These are phyloP conservation scores for Pittosporum tobira DNA, from an alignment of 129 eudicot genomes.

Conservation along the genomic window DNA sequence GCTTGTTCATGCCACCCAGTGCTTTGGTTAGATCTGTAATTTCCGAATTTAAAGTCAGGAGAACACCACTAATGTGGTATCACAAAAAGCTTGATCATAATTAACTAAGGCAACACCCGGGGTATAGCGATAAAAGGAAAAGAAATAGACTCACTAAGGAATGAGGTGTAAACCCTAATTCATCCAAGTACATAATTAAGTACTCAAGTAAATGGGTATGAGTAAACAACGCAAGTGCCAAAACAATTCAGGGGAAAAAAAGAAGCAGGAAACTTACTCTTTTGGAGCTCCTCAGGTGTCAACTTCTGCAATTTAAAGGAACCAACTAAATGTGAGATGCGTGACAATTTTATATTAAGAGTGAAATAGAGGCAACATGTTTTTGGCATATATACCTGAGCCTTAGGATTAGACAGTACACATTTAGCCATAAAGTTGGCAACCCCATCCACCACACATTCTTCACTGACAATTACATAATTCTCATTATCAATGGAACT, in stretches of 20 bases:
- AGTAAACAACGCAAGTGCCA: neutral
- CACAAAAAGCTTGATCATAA: neutral
- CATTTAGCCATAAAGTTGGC: conserved; percentile 91
- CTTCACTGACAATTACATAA: conserved; percentile 74
- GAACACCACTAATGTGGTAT: neutral
- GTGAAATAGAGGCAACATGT: neutral
- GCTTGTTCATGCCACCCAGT: conserved; percentile 66
- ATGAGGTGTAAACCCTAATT: neutral
- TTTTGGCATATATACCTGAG: conserved; percentile 40
- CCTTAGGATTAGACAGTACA: conserved; percentile 60
- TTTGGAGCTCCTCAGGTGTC: conserved; percentile 76
- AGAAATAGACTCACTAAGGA: no score
- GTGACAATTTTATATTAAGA: conserved; percentile 1
- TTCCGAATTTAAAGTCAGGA: conserved; percentile 6
- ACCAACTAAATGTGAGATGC: conserved; percentile 11
- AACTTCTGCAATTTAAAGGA: conserved; percentile 48
- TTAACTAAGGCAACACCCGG: neutral
- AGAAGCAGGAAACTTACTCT: conserved; percentile 36
- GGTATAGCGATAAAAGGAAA: neutral
- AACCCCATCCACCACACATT: conserved; percentile 82
- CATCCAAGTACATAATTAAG: neutral
- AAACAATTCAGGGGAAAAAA: neutral
- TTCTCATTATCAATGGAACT: conserved; percentile 77
- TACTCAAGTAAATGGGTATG: neutral
- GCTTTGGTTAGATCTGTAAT: conserved; percentile 60